Evolutionary conservation across 2,329 filamentous ascomycete species (phyloP).

Genomic region (Talaromyces funiculosus): DNA sequence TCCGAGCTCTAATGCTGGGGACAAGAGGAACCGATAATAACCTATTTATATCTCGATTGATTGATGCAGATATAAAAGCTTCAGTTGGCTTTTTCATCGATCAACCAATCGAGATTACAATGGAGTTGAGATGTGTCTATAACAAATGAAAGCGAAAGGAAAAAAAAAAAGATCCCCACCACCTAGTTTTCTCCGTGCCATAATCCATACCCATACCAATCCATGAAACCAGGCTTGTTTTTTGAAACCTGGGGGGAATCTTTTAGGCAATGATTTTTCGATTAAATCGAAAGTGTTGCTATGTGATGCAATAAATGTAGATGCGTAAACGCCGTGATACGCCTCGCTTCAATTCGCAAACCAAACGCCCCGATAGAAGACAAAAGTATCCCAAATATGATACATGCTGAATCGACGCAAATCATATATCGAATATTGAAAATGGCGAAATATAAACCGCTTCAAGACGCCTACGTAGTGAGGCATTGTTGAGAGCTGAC

Average conservation of each 20-base stretch:
- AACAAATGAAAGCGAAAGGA: not conserved
- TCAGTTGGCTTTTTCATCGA: not conserved
- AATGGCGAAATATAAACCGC: not conserved
- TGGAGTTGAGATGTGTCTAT: conserved; percentile 27
- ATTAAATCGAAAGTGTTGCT: not conserved
- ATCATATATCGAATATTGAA: conserved; percentile 1
- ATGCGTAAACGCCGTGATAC: not conserved
- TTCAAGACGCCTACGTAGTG: not conserved
- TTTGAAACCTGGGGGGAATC: not conserved
- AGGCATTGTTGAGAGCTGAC: conserved; percentile 8
- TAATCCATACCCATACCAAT: not conserved
- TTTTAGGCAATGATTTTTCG: not conserved
- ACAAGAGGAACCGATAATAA: not conserved
- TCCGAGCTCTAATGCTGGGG: not conserved
- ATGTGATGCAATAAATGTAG: not conserved
- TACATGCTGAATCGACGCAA: conserved; percentile 6
- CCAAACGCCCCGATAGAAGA: not conserved
- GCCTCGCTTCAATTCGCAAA: not conserved
- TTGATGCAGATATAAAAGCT: not conserved
- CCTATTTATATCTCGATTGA: not conserved
- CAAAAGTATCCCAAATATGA: not conserved
- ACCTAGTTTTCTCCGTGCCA: not conserved
- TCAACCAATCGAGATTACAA: conserved; percentile 9
- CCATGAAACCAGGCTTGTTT: not conserved
- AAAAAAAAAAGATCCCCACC: not conserved